These are phyloP conservation scores for Fusarium poae DNA, from an alignment of 2,329 filamentous ascomycete species.

Conservation along the genomic window DNA sequence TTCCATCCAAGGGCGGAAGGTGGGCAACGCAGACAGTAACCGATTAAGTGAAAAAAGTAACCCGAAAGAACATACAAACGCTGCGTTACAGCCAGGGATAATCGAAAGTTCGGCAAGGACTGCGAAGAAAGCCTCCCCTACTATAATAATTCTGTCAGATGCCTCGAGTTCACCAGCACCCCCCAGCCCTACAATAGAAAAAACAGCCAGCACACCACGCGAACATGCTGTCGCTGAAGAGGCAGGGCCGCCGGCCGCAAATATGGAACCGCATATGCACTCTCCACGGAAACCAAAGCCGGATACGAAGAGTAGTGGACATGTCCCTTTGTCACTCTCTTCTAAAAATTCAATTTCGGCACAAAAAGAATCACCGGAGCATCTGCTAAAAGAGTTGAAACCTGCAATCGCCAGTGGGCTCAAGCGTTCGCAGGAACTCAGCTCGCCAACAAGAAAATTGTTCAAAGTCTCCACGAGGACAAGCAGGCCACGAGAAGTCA, in stretches of 20 bases:
- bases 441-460: not conserved
- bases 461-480: not conserved
- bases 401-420: not conserved
- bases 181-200: not conserved
- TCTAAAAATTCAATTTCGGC: not conserved
- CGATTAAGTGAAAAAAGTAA: not conserved
- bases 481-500: not conserved
- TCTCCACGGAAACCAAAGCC: not conserved
- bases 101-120: not conserved
- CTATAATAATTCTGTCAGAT: not conserved
- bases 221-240: not conserved
- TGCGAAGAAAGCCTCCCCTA: not conserved
- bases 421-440: not conserved
- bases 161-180: not conserved
- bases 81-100: not conserved
- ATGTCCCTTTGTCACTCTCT: not conserved
- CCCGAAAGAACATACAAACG: not conserved
- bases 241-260: not conserved
- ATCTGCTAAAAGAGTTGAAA: not conserved
- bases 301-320: conserved; percentile 8
- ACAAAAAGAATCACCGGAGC: not conserved
- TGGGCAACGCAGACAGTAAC: not conserved
- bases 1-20: not conserved
- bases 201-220: not conserved
- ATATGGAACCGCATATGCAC: conserved; percentile 3